Percentiles rank a stretch among this genome's conserved stretches.
Evolutionary conservation across 2,329 filamentous ascomycete species (phyloP).

Genomic region (Aspergillus pseudotamarii): DNA sequence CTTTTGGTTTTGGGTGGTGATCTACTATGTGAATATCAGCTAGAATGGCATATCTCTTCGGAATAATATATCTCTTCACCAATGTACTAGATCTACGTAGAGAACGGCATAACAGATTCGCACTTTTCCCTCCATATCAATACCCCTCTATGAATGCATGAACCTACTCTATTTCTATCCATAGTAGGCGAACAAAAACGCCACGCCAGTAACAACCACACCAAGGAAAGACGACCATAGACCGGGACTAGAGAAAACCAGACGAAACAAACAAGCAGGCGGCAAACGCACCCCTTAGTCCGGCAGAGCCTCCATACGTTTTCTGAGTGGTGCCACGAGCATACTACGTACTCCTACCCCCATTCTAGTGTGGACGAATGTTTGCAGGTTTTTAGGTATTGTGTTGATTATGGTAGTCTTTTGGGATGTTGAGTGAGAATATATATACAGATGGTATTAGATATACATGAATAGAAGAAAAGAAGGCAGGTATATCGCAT

Average conservation of each 20-base stretch:
- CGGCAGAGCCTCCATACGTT: too few species aligned
- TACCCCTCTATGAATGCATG: neutral
- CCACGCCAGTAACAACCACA: too few species aligned
- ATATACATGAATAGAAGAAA: neutral
- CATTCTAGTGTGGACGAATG: too few species aligned
- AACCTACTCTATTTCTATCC: neutral
- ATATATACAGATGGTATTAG: neutral
- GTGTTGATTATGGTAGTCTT: neutral
- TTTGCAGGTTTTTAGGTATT: too few species aligned
- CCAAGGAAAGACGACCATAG: too few species aligned
- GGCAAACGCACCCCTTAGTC: too few species aligned
- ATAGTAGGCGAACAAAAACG: too few species aligned
- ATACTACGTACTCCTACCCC: too few species aligned
- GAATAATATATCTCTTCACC: neutral
- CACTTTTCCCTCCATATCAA: neutral
- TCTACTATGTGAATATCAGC: neutral
- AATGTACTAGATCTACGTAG: neutral
- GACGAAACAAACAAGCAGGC: too few species aligned
- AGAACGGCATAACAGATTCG: neutral
- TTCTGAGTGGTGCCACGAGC: too few species aligned
- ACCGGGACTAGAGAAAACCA: too few species aligned
- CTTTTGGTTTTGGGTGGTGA: slow-evolving; percentile 6
- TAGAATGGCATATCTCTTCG: neutral
- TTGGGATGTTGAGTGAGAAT: neutral
- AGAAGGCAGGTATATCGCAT: neutral